Base-by-base conservation (phyloP, 2,329 filamentous ascomycete genomes). In the Coleophoma crateriformis region DNA sequence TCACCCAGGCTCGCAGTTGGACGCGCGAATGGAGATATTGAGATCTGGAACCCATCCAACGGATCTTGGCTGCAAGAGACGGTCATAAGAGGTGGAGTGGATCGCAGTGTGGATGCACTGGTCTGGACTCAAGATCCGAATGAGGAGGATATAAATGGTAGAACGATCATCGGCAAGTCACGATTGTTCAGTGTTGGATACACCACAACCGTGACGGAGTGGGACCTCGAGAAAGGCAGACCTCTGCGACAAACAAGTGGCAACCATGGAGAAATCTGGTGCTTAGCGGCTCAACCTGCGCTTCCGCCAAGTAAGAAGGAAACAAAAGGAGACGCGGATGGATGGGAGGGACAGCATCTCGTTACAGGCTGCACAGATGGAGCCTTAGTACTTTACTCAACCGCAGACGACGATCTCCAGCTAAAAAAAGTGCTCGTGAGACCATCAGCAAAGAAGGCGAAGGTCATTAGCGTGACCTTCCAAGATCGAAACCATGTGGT, bases 241-340 rank as follows among this genome's bases (percentile, higher is more conserved):
- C 88, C 90, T 11, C 80, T 86, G 69, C 82, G 87, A 51, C 87
- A 95, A 67, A 90, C 89, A 15, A 90, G 88, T 61, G 94, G 92
- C 42, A 95, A 95, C 68, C 90, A 95, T 68, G 91, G 90, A 57
- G 91, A 96, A 63, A 92, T 97, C 54, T 99, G 94, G 94, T 97
- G 92, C 70, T 80, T 99, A 61, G 89, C 88, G 51, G 88, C 86
- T 13, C 92, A 96, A 69, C 94, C 92, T 3, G 49, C 58, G 32
- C 61, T 67, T 52, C 37, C 48, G 34, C 51, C 48, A 19, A 33
- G 47, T 32, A 50, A 52, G 7, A 51, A 50, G 2, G 49, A 55
- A 34, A 63, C 60, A 43, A 69, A 70, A 54, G 65, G 64, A 34
- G 58, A 64, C 17, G 38, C 42, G 22, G 41, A 45, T 44, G 53